A percentile compares a stretch with the other conserved stretches of the same genome.
These are phyloP conservation scores for Obelidium mucronatum DNA, from an alignment of 192 early-diverging fungal species.

Conservation along the genomic window DNA sequence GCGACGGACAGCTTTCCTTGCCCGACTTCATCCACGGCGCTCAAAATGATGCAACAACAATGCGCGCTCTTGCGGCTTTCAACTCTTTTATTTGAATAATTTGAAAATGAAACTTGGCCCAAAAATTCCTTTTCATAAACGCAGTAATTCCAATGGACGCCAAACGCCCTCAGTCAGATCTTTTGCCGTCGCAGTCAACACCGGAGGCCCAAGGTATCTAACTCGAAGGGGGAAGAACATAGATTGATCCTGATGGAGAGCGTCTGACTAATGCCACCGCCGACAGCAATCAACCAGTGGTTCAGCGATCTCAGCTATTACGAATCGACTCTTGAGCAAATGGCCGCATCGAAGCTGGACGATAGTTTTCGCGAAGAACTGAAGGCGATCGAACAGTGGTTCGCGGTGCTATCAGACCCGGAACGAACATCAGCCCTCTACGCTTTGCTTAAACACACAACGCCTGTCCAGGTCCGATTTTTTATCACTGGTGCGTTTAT, in stretches of 20 bases:
- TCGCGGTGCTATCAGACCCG: slow-evolving; percentile 85
- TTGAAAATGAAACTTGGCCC: neutral
- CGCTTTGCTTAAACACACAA: slow-evolving; percentile 88
- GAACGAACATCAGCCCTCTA: slow-evolving; percentile 94
- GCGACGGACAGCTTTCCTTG: slow-evolving; percentile 80
- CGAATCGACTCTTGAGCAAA: slow-evolving; percentile 90
- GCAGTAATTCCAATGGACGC: too few species aligned
- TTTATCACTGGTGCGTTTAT: slow-evolving; percentile 75
- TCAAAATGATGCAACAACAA: slow-evolving; percentile 84
- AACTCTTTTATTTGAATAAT: slow-evolving; percentile 75
- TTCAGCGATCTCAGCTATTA: slow-evolving; percentile 92
- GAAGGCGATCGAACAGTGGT: slow-evolving; percentile 94
- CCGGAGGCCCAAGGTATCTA: slow-evolving; percentile 8
- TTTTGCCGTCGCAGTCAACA: neutral
- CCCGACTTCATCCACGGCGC: slow-evolving; percentile 91
- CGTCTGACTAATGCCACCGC: neutral
- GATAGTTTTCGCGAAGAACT: slow-evolving; percentile 83
- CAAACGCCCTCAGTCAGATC: slow-evolving; percentile 4
- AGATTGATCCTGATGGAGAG: too few species aligned
- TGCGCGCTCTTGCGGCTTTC: slow-evolving; percentile 88
- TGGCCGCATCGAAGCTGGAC: slow-evolving; percentile 67
- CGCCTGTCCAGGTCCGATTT: slow-evolving; percentile 92
- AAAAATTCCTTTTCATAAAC: too few species aligned
- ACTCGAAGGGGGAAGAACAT: neutral
- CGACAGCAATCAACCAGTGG: slow-evolving; percentile 82